Percentiles rank a stretch among this genome's conserved stretches.
Conservation (phyloP, 2,329 filamentous ascomycete genomes). For the Macroventuria anomochaeta region DNA sequence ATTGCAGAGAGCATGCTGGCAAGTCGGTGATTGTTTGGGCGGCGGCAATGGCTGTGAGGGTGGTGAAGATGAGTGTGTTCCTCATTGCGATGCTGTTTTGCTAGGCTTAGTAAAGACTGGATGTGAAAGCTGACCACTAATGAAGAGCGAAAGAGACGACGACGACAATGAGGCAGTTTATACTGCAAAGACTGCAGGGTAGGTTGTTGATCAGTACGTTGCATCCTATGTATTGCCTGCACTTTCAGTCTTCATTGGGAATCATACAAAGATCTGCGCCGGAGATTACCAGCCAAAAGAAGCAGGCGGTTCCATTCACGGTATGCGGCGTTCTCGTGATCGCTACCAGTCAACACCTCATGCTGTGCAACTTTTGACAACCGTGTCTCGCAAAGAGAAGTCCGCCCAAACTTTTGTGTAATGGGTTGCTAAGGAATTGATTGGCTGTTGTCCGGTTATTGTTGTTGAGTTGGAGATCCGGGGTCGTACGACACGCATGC, state of each 20-base stretch:
- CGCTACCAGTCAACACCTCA: background rate
- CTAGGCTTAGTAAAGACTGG: background rate
- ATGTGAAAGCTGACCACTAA: background rate
- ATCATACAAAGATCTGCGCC: conserved; percentile 1
- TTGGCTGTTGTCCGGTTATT: background rate
- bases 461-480: background rate
- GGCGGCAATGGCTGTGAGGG: conserved; percentile 47
- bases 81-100: conserved; percentile 30
- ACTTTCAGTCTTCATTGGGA: background rate
- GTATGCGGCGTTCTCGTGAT: background rate
- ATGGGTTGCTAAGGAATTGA: background rate
- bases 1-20: conserved; percentile 51
- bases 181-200: background rate
- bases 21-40: conserved; percentile 51
- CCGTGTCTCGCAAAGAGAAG: background rate
- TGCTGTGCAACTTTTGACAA: conserved; percentile 6
- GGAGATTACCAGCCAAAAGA: conserved; percentile 9
- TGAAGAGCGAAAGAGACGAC: background rate
- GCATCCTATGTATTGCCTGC: conserved; percentile 1
- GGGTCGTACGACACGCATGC: conserved; percentile 3
- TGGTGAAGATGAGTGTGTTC: conserved; percentile 34
- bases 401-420: background rate
- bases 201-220: background rate
- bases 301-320: conserved; percentile 9
- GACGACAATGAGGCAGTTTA: conserved; percentile 1